phyloP scores from a whole-genome alignment of 306 rosid genomes.

The Cucurbita moschata region DNA sequence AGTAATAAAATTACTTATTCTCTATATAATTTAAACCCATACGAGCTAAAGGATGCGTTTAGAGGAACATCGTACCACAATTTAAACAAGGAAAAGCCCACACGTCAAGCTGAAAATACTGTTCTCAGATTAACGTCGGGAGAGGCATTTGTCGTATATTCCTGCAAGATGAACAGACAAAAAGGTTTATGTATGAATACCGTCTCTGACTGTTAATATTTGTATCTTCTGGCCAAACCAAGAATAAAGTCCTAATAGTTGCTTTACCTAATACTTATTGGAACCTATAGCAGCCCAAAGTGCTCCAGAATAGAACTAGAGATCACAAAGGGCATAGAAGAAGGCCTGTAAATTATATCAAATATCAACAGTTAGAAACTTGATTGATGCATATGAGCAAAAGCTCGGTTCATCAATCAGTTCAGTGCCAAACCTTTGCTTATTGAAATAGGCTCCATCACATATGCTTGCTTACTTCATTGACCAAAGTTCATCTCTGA shows the following conservation, averaged over 20 bases:
- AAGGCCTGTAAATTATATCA: slow-evolving; percentile 56
- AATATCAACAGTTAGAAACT: slow-evolving; percentile 20
- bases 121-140: slow-evolving; percentile 2
- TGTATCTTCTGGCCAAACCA: not conserved
- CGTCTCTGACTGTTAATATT: not conserved
- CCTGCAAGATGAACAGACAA: not conserved
- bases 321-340: slow-evolving; percentile 63
- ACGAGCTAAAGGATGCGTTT: not conserved
- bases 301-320: slow-evolving; percentile 65
- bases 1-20: not conserved
- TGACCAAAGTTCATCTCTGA: slow-evolving; percentile 90
- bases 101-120: slow-evolving; percentile 6
- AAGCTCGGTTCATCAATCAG: slow-evolving; percentile 13
- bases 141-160: not conserved
- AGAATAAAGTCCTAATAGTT: not conserved
- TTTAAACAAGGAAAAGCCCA: slow-evolving; percentile 9
- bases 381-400: slow-evolving; percentile 2
- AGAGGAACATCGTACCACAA: not conserved
- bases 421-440: slow-evolving; percentile 38
- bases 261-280: slow-evolving; percentile 47
- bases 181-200: not conserved
- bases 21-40: not conserved
- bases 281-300: slow-evolving; percentile 76
- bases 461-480: slow-evolving; percentile 51
- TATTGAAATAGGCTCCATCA: slow-evolving; percentile 52